These are phyloP conservation scores for Schizochytrium sp. DNA, from an alignment of 108 stramenopile species.

Conservation along the genomic window DNA sequence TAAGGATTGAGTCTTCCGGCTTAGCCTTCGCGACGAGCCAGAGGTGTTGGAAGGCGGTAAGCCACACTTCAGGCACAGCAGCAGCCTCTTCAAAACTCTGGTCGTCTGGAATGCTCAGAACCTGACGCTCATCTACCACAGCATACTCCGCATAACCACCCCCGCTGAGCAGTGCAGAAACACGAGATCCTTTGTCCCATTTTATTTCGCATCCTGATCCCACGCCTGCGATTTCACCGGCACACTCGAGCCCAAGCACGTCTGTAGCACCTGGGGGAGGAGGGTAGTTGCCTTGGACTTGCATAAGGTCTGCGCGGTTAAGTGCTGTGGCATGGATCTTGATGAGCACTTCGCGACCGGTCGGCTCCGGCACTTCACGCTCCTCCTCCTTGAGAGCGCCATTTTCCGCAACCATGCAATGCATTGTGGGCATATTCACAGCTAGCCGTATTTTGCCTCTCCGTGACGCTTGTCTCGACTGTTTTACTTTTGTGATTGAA, in stretches of 20 bases:
- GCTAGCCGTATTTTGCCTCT: not conserved
- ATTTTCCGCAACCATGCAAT: not conserved
- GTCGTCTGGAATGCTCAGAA: not conserved
- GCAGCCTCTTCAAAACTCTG: constrained; percentile 9
- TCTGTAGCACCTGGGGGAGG: constrained; percentile 58
- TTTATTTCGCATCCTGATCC: not conserved
- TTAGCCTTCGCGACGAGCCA: not conserved
- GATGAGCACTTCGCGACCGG: constrained; percentile 33
- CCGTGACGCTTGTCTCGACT: not conserved
- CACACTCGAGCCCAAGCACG: constrained; percentile 60
- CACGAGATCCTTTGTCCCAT: not conserved
- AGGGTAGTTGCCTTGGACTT: constrained; percentile 39
- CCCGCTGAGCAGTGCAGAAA: not conserved
- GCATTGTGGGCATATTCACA: not conserved
- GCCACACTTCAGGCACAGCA: constrained; percentile 12
- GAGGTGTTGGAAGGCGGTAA: constrained; percentile 8
- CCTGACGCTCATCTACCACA: not conserved
- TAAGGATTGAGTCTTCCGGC: constrained; percentile 6
- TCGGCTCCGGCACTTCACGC: not conserved
- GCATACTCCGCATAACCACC: constrained; percentile 8
- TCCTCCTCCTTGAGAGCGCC: not conserved
- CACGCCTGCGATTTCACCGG: not conserved
- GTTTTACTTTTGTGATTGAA: not conserved
- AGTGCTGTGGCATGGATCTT: constrained; percentile 29
- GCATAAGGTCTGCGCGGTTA: constrained; percentile 59